These are phyloP conservation scores for Nannizzia gypsea DNA, from an alignment of 2,329 filamentous ascomycete genomes.

Conservation along the genomic window DNA sequence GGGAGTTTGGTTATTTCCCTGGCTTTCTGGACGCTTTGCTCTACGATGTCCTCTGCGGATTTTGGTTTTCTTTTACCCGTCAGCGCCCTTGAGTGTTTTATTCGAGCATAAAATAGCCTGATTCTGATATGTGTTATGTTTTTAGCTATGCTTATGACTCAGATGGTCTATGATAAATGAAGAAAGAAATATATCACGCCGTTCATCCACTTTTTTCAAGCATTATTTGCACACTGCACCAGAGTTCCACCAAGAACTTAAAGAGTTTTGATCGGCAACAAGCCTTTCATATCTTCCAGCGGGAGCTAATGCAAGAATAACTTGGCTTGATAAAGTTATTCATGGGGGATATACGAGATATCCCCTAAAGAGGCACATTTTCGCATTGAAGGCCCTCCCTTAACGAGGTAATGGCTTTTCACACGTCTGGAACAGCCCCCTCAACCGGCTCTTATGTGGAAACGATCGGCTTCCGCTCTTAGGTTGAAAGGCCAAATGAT, in stretches of 20 bases:
- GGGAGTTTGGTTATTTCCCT: not conserved
- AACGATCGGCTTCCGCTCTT: not conserved
- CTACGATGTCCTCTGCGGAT: not conserved
- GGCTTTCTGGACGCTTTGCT: not conserved
- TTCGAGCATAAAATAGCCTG: not conserved
- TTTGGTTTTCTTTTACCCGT: not conserved
- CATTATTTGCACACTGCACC: not conserved
- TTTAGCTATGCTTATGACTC: slow-evolving; percentile 2
- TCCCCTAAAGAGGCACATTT: not conserved
- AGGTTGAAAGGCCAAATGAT: no score
- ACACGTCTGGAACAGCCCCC: not conserved
- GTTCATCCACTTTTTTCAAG: not conserved
- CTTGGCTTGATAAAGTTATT: not conserved
- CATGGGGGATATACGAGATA: not conserved
- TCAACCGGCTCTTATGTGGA: not conserved
- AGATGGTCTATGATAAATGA: not conserved
- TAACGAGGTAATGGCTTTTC: no score
- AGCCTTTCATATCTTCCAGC: not conserved
- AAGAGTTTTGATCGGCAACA: not conserved
- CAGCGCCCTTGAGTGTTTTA: not conserved
- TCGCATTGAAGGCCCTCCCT: not conserved
- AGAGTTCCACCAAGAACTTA: not conserved
- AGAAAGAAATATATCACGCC: not conserved
- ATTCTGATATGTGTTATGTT: not conserved
- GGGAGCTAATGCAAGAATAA: not conserved